These are phyloP conservation scores for Solanum chacoense DNA, from an alignment of 305 asterid species.

Conservation along the genomic window DNA sequence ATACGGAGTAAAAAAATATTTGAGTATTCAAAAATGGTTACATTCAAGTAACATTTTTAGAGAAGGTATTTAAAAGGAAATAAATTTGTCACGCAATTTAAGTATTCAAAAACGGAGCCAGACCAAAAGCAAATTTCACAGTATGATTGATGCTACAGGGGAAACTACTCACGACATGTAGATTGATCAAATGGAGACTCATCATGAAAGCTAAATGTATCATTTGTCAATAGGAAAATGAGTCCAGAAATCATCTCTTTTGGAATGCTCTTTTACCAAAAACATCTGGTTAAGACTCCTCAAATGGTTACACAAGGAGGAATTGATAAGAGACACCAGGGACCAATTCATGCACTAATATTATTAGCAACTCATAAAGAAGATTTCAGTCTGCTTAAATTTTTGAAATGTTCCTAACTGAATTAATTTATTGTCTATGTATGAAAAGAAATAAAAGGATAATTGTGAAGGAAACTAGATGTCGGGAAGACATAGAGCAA, in stretches of 20 bases:
- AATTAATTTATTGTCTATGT: too few species aligned
- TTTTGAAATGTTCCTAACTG: too few species aligned
- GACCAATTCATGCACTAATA: background rate
- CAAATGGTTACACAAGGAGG: background rate
- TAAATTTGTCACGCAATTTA: background rate
- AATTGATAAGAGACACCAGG: background rate
- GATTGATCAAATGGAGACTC: background rate
- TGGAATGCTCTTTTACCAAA: background rate
- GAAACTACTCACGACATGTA: background rate
- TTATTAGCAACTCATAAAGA: too few species aligned
- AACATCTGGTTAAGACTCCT: background rate
- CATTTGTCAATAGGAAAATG: background rate
- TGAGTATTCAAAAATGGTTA: too few species aligned
- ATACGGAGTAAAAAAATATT: too few species aligned
- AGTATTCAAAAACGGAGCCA: background rate
- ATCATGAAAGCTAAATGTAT: fast-evolving
- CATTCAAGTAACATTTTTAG: background rate
- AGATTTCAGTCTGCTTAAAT: too few species aligned
- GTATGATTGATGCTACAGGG: too few species aligned
- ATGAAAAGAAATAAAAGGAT: too few species aligned
- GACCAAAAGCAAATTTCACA: background rate
- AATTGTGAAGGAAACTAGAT: background rate
- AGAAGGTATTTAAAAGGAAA: background rate
- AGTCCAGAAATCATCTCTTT: too few species aligned
- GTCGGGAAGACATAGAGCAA: background rate